phyloP scores from a whole-genome alignment of 129 eudicot genomes.

The Artemisia tridentata region DNA sequence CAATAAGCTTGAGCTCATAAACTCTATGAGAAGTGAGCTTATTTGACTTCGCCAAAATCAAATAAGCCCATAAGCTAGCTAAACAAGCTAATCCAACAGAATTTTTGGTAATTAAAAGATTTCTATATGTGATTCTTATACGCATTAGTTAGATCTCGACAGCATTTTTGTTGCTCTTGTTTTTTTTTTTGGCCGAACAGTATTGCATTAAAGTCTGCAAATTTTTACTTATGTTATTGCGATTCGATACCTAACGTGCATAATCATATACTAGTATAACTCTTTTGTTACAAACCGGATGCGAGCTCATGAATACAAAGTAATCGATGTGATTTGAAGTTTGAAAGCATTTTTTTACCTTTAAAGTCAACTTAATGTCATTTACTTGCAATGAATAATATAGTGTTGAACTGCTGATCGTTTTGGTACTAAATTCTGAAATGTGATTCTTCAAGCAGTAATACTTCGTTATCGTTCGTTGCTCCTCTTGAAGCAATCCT shows the following conservation, averaged over 20 bases:
- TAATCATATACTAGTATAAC: no score
- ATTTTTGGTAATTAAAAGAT: no score
- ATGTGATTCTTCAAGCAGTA: constrained; percentile 33
- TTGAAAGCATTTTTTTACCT: not conserved
- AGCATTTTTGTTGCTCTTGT: not conserved
- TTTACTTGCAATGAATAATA: not conserved
- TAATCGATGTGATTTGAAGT: not conserved
- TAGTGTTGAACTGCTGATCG: not conserved
- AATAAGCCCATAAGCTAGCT: no score
- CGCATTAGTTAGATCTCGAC: not conserved
- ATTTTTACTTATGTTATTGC: no score
- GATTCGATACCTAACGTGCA: no score
- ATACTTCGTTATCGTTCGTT: constrained; percentile 28
- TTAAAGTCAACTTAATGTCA: not conserved
- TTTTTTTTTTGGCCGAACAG: not conserved
- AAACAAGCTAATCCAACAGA: no score
- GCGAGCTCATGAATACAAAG: not conserved
- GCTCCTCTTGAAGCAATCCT: constrained; percentile 89
- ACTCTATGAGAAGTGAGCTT: no score
- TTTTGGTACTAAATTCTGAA: not conserved
- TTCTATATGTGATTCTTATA: constrained; percentile 4
- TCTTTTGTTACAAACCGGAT: no score
- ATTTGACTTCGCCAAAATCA: no score
- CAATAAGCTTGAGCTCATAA: not conserved
- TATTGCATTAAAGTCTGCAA: not conserved